Percentiles rank a stretch among this genome's conserved stretches.
These are phyloP conservation scores for Pythium aphanidermatum DNA, from an alignment of 352 stramenopile species.

Conservation along the genomic window DNA sequence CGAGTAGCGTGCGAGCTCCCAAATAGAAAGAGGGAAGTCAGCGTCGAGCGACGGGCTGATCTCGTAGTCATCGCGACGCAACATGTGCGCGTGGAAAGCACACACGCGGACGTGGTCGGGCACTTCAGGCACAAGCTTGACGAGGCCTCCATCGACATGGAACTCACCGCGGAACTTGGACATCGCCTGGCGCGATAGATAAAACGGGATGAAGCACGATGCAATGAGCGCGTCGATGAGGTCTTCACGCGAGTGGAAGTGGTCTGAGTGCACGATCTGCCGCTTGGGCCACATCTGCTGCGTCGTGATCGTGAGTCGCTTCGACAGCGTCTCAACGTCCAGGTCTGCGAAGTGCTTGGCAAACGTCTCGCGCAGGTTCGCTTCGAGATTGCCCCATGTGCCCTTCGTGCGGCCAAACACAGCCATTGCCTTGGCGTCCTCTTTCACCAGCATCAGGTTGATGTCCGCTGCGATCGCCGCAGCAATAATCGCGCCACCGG, in stretches of 20 bases:
- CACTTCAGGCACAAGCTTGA: slow-evolving; percentile 65
- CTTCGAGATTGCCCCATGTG: slow-evolving; percentile 67
- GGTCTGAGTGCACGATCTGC: slow-evolving; percentile 39
- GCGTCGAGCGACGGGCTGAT: slow-evolving; percentile 67
- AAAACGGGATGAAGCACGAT: slow-evolving; percentile 78
- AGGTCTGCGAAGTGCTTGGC: slow-evolving; percentile 37
- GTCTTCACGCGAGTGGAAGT: slow-evolving; percentile 55
- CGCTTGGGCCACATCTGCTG: slow-evolving; percentile 63
- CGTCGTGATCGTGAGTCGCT: slow-evolving; percentile 59
- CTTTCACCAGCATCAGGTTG: slow-evolving; percentile 45
- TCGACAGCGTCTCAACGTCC: slow-evolving; percentile 30
- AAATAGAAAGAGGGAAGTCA: slow-evolving; percentile 49
- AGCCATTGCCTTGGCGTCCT: slow-evolving; percentile 54
- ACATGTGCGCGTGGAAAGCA: slow-evolving; percentile 46
- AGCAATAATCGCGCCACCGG: slow-evolving; percentile 60
- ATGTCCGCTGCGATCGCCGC: slow-evolving; percentile 50
- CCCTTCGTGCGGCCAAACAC: slow-evolving; percentile 39
- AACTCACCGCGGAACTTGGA: slow-evolving; percentile 54
- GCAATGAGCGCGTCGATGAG: slow-evolving; percentile 61
- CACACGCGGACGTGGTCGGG: slow-evolving; percentile 64
- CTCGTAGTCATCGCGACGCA: slow-evolving; percentile 60
- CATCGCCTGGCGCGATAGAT: slow-evolving; percentile 41
- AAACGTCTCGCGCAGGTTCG: slow-evolving; percentile 49
- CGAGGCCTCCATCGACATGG: slow-evolving; percentile 63
- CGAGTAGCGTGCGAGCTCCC: slow-evolving; percentile 46